Conservation (phyloP, 169 alveolate species). For the Neospora caninum region DNA sequence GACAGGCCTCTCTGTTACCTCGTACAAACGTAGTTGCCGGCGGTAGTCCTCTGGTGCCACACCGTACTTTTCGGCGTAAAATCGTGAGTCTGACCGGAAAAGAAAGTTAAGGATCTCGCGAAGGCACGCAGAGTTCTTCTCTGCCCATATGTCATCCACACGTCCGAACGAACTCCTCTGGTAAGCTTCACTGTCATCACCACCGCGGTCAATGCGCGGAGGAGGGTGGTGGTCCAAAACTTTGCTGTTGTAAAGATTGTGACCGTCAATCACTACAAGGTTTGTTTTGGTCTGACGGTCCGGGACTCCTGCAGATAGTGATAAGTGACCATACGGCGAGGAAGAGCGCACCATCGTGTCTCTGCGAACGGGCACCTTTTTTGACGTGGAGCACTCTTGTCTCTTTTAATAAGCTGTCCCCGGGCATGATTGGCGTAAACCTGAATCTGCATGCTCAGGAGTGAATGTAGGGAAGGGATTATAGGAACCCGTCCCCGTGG, state of each 20-base stretch:
- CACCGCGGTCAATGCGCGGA: not conserved
- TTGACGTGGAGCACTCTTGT: not conserved
- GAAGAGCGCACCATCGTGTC: not conserved
- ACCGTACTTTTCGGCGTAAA: constrained; percentile 46
- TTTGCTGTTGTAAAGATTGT: constrained; percentile 51
- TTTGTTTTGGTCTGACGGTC: constrained; percentile 53
- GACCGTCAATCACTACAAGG: constrained; percentile 59
- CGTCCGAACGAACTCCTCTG: not conserved
- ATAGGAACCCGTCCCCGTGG: no score
- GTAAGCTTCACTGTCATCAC: not conserved
- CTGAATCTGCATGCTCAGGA: not conserved
- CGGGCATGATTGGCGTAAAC: not conserved
- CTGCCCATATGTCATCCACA: not conserved
- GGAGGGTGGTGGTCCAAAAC: constrained; percentile 50
- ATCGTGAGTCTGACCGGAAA: constrained; percentile 59
- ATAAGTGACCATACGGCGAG: not conserved
- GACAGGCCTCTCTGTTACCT: not conserved
- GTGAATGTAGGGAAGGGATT: no score
- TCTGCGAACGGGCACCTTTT: not conserved
- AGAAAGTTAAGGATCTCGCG: constrained; percentile 52
- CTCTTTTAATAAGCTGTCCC: not conserved
- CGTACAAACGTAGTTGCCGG: not conserved
- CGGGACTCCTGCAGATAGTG: not conserved
- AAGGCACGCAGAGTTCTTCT: constrained; percentile 46
- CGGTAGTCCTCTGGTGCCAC: constrained; percentile 55